phyloP scores from a whole-genome alignment of 1,284 basidiomycete species.

The Microbotryomycetes sp. region DNA sequence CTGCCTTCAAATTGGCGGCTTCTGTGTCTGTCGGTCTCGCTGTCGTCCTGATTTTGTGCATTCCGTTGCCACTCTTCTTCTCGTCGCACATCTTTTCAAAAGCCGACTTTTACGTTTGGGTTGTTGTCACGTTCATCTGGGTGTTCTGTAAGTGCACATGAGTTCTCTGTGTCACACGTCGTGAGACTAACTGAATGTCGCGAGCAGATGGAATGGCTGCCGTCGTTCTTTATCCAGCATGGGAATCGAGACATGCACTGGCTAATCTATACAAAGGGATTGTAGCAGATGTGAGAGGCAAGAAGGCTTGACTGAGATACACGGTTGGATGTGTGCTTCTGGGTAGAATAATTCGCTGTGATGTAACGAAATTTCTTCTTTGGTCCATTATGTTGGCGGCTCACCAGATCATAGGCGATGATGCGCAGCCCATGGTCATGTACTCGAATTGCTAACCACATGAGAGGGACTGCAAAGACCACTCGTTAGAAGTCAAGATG shows the following conservation, averaged over 20 bases:
- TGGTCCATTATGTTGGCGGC: too few species aligned
- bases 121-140: constrained; percentile 46
- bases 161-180: too few species aligned
- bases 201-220: constrained; percentile 10
- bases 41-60: constrained; percentile 46
- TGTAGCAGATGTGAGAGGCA: constrained; percentile 8
- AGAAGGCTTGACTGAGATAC: too few species aligned
- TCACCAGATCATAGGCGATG: too few species aligned
- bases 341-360: too few species aligned
- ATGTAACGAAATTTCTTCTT: too few species aligned
- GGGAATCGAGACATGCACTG: constrained; percentile 21
- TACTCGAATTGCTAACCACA: too few species aligned
- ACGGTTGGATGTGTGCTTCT: too few species aligned
- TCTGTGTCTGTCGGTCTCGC: constrained; percentile 58
- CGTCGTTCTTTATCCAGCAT: constrained; percentile 31
- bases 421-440: too few species aligned
- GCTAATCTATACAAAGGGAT: constrained; percentile 11
- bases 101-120: constrained; percentile 61
- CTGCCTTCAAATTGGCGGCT: constrained; percentile 70
- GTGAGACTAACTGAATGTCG: too few species aligned
- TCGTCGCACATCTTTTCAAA: constrained; percentile 63
- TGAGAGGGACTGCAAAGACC: too few species aligned
- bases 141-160: constrained; percentile 19
- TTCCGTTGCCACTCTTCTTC: constrained; percentile 79
- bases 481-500: too few species aligned